These are phyloP conservation scores for Aphanomyces astaci DNA, from an alignment of 352 stramenopile genomes.

Conservation along the genomic window DNA sequence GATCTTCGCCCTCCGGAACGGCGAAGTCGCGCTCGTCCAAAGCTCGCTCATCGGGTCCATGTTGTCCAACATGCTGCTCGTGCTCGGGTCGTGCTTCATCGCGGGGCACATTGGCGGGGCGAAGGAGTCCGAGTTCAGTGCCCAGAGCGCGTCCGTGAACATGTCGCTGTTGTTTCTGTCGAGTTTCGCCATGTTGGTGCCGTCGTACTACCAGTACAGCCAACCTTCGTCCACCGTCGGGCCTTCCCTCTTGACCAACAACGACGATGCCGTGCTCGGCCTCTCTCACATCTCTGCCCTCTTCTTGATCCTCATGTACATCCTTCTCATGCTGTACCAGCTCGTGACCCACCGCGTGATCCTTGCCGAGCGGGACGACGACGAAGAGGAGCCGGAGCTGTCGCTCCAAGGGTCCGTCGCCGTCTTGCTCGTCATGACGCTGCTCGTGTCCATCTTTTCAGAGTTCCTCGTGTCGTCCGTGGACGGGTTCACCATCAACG, in stretches of 20 bases:
- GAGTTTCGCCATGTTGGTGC: slow-evolving; percentile 91
- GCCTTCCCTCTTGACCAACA: slow-evolving; percentile 34
- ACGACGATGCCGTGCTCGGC: slow-evolving; percentile 48
- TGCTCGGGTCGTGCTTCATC: slow-evolving; percentile 94
- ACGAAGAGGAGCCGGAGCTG: slow-evolving; percentile 76
- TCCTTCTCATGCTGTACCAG: slow-evolving; percentile 94
- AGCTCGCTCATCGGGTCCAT: slow-evolving; percentile 95
- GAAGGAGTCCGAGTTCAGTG: slow-evolving; percentile 90
- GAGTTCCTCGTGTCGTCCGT: slow-evolving; percentile 87
- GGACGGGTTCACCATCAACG: slow-evolving; percentile 55
- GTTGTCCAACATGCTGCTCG: slow-evolving; percentile 95
- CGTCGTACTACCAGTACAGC: slow-evolving; percentile 86
- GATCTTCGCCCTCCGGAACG: slow-evolving; percentile 88
- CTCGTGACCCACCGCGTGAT: slow-evolving; percentile 90
- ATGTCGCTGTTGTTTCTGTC: slow-evolving; percentile 91
- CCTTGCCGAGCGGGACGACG: slow-evolving; percentile 57
- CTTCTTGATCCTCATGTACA: slow-evolving; percentile 88
- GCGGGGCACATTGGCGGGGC: slow-evolving; percentile 58
- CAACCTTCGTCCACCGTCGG: slow-evolving; percentile 39
- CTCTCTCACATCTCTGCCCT: slow-evolving; percentile 71
- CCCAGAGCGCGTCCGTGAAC: slow-evolving; percentile 86
- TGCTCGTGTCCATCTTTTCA: slow-evolving; percentile 90
- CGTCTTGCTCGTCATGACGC: slow-evolving; percentile 80
- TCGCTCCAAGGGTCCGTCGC: slow-evolving; percentile 59
- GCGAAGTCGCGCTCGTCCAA: slow-evolving; percentile 94